A percentile compares a stretch with the other conserved stretches of the same genome.
Conservation (phyloP, 169 alveolate species). For the Babesia divergens region DNA sequence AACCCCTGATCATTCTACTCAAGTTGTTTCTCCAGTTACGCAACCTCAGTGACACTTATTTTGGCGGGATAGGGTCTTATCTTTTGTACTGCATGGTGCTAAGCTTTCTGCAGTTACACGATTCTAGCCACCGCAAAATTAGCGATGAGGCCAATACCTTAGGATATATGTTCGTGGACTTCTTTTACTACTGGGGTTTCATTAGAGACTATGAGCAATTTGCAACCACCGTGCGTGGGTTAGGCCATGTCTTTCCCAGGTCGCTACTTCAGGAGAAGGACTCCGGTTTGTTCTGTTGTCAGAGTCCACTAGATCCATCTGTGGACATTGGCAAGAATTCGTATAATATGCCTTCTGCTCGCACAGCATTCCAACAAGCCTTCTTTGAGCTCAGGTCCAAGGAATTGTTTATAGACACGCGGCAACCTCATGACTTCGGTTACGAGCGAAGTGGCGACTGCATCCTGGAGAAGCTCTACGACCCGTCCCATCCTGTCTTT, state of each 20-base stretch:
- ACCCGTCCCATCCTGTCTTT: slow-evolving; percentile 55
- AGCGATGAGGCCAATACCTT: slow-evolving; percentile 50
- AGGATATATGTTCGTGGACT: slow-evolving; percentile 60
- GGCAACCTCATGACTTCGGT: slow-evolving; percentile 7
- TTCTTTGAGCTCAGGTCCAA: slow-evolving; percentile 43
- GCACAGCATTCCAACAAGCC: slow-evolving; percentile 51
- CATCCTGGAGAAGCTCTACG: slow-evolving; percentile 58
- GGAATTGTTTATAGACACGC: neutral
- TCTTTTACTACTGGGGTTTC: slow-evolving; percentile 74
- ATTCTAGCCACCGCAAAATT: slow-evolving; percentile 38
- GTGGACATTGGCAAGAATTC: slow-evolving; percentile 56
- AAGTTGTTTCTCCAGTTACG: slow-evolving; percentile 72
- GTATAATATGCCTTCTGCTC: slow-evolving; percentile 41
- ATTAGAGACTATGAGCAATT: slow-evolving; percentile 57
- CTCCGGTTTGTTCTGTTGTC: slow-evolving; percentile 51
- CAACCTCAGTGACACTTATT: slow-evolving; percentile 71
- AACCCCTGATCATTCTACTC: slow-evolving; percentile 68
- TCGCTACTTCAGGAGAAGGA: slow-evolving; percentile 39
- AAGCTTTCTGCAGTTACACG: slow-evolving; percentile 72
- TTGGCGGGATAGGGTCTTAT: slow-evolving; percentile 78
- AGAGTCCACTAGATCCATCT: slow-evolving; percentile 63
- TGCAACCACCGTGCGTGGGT: slow-evolving; percentile 68
- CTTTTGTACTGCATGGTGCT: slow-evolving; percentile 74
- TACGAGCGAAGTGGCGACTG: slow-evolving; percentile 5
- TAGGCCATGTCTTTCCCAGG: slow-evolving; percentile 73